Base-by-base conservation (phyloP, 2,329 filamentous ascomycete genomes). In the Neofusicoccum umdonicola region DNA sequence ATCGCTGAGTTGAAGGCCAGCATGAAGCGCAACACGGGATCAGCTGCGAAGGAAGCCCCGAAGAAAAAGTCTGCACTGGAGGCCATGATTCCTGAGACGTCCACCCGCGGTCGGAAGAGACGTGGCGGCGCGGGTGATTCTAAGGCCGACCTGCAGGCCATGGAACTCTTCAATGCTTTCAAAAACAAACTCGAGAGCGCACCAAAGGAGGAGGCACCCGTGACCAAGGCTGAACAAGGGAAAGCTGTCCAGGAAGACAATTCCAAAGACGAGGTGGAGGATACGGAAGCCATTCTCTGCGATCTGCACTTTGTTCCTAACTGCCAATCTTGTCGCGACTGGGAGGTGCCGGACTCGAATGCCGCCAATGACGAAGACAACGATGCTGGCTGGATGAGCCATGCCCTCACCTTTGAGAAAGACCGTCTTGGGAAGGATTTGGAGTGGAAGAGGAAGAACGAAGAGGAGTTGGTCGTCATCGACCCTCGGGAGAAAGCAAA, bases 301-400 rank as follows among this genome's bases (percentile, higher is more conserved):
- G 95, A 98, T 75, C 80, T 99, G 41, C 95, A 99, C 76, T 99
- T 98, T 77, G 96, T 99, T 68, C 91, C 90, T 56, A 91, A 96
- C 71, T 99, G 95, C 76, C 92, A 97, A 74, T 97, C 92, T 50
- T 98, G 95, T 76, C 88, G 87, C 65, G 86, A 89, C 0, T 97
- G 93, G 92, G 87, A 88, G 61, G 87, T 85, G 41, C 51, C 62
- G 2, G 47, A 57, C 17, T 44, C 54, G 12, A 31, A 15, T 2
- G 81, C 82, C 27, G 57, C 34, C n/a, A 85, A 87, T 66, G 87
- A 87, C 56, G 75, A 78, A 2, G 78, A 79, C 2, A 80, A 82
- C 15, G 81, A 83, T 60, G 83, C 85, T 56, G 88, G 88, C 7
- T 98, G 94, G 93, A 91, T 97, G 87, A 87, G 87, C 3, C 94